Base-by-base conservation (phyloP, 148 eudicot species). In the Chenopodium album region DNA sequence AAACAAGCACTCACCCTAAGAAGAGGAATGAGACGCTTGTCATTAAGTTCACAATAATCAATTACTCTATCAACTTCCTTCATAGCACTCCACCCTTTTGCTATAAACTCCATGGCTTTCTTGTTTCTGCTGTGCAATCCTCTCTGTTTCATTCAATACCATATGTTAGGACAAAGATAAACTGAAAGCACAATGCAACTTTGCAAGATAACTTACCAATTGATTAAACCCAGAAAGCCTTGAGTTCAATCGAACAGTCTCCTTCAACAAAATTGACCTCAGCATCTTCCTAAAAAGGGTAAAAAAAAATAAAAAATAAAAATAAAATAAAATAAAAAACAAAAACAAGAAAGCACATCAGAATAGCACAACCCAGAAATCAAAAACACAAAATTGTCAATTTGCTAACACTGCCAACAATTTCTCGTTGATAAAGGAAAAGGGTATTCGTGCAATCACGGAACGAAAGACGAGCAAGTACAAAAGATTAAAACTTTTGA, bases 1-100 rank as follows among this genome's bases (percentile, higher is more conserved):
- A 31, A 16, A 52, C 41, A 28, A 76, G 50, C 56, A 76, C 76
- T 87, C 88, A 93, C 98, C 96, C 92, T 90, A 31, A 95, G 96
- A 56, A 81, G 86, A 80, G 97, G 97, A 79, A 95, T 89, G 80
- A 95, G 94, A 67, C 96, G 93, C 70, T 87, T 91, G 83, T 95
- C 97, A 16, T 91, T 90, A 28, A 85, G 90, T 78, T 92, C 97
- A 71, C 92, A 87, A 78, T 95, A 93, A 80, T 95, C 96, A 72
- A 92, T 93, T 65, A 93, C 96, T 88, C 98, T 89, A 75, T 93
- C 98, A 79, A 95, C 98, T 88, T 95, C 98, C 83, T 92, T 87
- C 86, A 93, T 79, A 78, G 97, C 96, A 82, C 89, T 90, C 94
- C 93, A 95, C 44, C 98, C 98, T 92, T 88, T 92, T 32, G 96